phyloP scores from a whole-genome alignment of 2,329 filamentous ascomycete genomes.

The Fusarium virguliforme region DNA sequence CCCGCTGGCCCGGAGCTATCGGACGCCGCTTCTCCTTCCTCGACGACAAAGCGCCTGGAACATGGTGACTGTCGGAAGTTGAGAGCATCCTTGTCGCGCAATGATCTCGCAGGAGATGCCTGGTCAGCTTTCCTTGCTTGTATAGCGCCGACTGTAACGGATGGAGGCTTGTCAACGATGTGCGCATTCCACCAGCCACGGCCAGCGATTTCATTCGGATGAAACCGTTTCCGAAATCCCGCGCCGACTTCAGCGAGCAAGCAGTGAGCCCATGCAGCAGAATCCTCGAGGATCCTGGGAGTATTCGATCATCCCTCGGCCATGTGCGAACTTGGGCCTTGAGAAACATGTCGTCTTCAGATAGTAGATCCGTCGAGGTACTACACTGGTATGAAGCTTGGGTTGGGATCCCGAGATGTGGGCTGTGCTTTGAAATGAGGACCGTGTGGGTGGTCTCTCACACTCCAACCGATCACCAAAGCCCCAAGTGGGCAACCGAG shows the following conservation, averaged over 20 bases:
- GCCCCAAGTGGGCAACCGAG: slow-evolving; percentile 18
- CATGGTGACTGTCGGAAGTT: slow-evolving; percentile 65
- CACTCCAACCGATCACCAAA: slow-evolving; percentile 19
- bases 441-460: slow-evolving; percentile 31
- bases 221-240: slow-evolving; percentile 47
- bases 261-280: slow-evolving; percentile 65
- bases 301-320: slow-evolving; percentile 19
- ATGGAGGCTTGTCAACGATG: slow-evolving; percentile 48
- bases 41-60: slow-evolving; percentile 52
- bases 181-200: slow-evolving; percentile 40
- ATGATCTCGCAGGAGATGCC: slow-evolving; percentile 62
- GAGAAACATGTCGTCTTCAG: slow-evolving; percentile 14
- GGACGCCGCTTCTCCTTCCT: slow-evolving; percentile 55
- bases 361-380: slow-evolving; percentile 10
- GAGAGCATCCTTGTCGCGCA: slow-evolving; percentile 72
- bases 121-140: slow-evolving; percentile 66
- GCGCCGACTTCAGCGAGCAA: slow-evolving; percentile 62
- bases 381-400: slow-evolving; percentile 29
- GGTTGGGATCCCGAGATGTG: slow-evolving; percentile 41
- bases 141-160: slow-evolving; percentile 50
- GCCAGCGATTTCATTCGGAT: slow-evolving; percentile 49
- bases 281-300: slow-evolving; percentile 31
- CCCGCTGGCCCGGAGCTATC: slow-evolving; percentile 48
- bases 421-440: slow-evolving; percentile 35
- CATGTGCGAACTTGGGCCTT: slow-evolving; percentile 18